These are phyloP conservation scores for Xylaria sp. DNA, from an alignment of 2,329 filamentous ascomycete species.

Conservation along the genomic window DNA sequence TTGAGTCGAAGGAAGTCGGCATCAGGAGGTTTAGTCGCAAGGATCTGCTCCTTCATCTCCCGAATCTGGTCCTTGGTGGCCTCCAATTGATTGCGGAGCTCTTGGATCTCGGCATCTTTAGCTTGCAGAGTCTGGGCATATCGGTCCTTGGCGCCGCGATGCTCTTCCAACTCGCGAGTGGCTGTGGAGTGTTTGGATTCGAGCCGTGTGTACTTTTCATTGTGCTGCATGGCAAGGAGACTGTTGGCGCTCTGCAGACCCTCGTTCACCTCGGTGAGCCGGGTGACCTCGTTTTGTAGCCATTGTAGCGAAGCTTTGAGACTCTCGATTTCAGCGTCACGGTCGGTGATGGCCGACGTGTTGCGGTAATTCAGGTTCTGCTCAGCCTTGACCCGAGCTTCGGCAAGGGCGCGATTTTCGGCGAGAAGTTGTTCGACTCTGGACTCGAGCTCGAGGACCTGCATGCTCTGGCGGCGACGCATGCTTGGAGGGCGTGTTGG, in stretches of 20 bases:
- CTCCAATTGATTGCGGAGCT: conserved; percentile 81
- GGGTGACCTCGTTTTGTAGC: conserved; percentile 82
- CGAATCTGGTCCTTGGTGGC: conserved; percentile 73
- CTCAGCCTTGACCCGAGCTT: conserved; percentile 78
- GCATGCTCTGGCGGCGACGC: conserved; percentile 97
- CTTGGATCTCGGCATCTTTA: conserved; percentile 85
- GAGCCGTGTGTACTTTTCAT: conserved; percentile 74
- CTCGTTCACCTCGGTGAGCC: conserved; percentile 85
- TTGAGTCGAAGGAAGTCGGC: conserved; percentile 79
- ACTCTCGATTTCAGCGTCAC: conserved; percentile 86
- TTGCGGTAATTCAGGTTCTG: conserved; percentile 72
- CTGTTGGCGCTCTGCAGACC: conserved; percentile 81
- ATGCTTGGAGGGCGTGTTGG: conserved; percentile 95
- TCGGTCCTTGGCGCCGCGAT: conserved; percentile 71
- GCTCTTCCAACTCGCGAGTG: conserved; percentile 74
- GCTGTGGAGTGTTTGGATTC: conserved; percentile 74
- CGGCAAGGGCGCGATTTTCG: conserved; percentile 83
- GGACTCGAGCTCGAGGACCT: conserved; percentile 90
- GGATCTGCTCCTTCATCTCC: conserved; percentile 67
- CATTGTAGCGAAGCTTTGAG: conserved; percentile 82
- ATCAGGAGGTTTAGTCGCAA: conserved; percentile 69
- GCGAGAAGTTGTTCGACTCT: conserved; percentile 84
- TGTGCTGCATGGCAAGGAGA: conserved; percentile 80
- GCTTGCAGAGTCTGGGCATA: conserved; percentile 75
- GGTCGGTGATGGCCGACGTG: conserved; percentile 78